Percentiles rank a stretch among this genome's conserved stretches.
Evolutionary conservation across 192 early-diverging fungal species (phyloP).

Genomic region (Gaertneriomyces semiglobifer): DNA sequence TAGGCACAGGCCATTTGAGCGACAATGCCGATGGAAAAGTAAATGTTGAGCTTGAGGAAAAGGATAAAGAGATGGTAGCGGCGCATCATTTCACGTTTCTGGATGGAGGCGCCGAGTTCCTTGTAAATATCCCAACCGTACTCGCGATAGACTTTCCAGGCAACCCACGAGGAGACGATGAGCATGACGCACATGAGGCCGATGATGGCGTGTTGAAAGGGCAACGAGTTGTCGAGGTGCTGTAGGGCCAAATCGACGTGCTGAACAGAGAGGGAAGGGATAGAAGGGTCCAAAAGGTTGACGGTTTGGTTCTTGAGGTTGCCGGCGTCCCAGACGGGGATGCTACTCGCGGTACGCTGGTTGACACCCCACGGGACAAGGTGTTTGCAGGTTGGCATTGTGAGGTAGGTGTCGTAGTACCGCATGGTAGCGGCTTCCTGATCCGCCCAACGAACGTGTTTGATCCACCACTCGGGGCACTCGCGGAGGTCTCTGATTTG

Average conservation of each 20-base stretch:
- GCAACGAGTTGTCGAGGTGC: too few relatives aligned
- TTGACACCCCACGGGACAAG: too few relatives aligned
- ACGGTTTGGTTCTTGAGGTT: too few relatives aligned
- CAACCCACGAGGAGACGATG: slow-evolving; percentile 17
- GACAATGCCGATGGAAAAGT: slow-evolving; percentile 31
- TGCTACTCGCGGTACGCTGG: too few relatives aligned
- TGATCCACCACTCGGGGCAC: slow-evolving; percentile 1
- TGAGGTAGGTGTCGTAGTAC: slow-evolving; percentile 4
- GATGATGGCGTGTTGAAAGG: slow-evolving; percentile 17
- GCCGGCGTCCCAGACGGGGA: too few relatives aligned
- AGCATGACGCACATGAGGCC: slow-evolving; percentile 19
- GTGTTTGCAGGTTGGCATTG: background rate
- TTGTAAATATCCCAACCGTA: slow-evolving; percentile 61
- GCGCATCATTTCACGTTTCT: slow-evolving; percentile 33
- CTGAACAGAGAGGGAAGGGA: too few relatives aligned
- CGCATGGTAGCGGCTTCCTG: background rate
- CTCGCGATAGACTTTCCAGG: slow-evolving; percentile 44
- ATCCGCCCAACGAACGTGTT: background rate
- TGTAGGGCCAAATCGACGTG: too few relatives aligned
- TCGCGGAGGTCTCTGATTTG: slow-evolving; percentile 5
- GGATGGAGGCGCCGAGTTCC: slow-evolving; percentile 45
- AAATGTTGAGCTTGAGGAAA: slow-evolving; percentile 41
- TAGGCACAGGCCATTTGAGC: slow-evolving; percentile 15
- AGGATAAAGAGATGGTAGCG: slow-evolving; percentile 43
- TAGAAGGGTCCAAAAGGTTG: too few relatives aligned